Evolutionary conservation across 2,329 filamentous ascomycete species (phyloP), one percentile per base, ranked within the genome.

Genomic region (Drechslerella dactyloides): DNA sequence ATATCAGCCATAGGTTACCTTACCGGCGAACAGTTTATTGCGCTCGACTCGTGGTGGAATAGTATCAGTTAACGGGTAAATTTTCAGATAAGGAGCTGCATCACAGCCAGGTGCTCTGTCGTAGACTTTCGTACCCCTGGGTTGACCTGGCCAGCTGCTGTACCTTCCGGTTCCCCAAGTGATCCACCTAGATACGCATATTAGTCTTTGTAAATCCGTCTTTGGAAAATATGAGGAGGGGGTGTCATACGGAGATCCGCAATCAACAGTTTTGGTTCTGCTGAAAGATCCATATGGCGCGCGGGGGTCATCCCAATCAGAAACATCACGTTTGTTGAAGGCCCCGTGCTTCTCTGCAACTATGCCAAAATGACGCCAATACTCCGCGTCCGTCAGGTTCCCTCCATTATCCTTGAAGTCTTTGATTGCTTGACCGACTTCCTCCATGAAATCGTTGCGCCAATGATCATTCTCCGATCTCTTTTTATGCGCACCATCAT

Each of bases 41-140:
- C 19, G 3, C 35, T 50, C 50, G 10, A 30, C 37, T 42, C 61
- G 52, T 44, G 17, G 15, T 13, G 61, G 61, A 42, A 13, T 19
- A 15, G 52, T 64, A 51, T 52, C 53, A 23, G 61, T 64, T 17
- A 64, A 52, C 40, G 19, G 19, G 53, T 64, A 64, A 1, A 52
- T 64, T 57, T 44, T 19, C 21, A 64, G 42, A 33, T 57, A 57
- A 51, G 61, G 61, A 52, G 61, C 61, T 15, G 40, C 53, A 57
- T 30, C 15, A 44, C 61, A 64, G 44, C 61, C 61, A 11, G 13
- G 21, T 17, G 30, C 19, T 30, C 52, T 56, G 7, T 64, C 61
- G 33, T 64, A 64, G 35, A 64, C 61, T 33, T 52, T 64, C 61
- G 57, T 64, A 57, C 61, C 61, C 52, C 61, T 57, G 23, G 30